Conservation (phyloP, 2,329 filamentous ascomycete species). For the Beauveria sp. region DNA sequence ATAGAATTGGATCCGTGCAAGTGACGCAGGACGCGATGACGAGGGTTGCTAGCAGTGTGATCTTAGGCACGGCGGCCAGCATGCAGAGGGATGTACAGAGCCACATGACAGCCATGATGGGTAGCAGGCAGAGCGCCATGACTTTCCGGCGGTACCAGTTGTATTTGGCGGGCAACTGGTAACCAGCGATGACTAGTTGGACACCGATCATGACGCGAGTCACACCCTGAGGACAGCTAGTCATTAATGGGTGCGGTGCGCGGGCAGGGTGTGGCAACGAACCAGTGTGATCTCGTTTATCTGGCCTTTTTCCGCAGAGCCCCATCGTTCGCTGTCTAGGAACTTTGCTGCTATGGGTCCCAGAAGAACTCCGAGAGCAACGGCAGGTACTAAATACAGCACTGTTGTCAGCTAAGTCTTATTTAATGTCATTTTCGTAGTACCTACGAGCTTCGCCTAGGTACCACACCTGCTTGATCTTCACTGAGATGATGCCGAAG, state of each 20-base stretch:
- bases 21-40: constrained; percentile 55
- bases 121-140: constrained; percentile 46
- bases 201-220: constrained; percentile 54
- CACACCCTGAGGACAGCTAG: constrained; percentile 29
- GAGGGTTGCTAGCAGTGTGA: constrained; percentile 45
- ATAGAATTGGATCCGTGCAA: constrained; percentile 55
- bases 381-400: constrained; percentile 41
- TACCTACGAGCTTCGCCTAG: constrained; percentile 45
- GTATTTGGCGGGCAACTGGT: constrained; percentile 53
- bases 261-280: constrained; percentile 2
- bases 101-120: constrained; percentile 58
- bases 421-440: neutral
- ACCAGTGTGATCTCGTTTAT: constrained; percentile 32
- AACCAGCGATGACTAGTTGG: constrained; percentile 56
- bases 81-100: constrained; percentile 49
- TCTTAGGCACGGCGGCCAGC: constrained; percentile 44
- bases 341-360: constrained; percentile 49
- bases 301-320: constrained; percentile 24
- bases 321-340: constrained; percentile 36
- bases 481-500: constrained; percentile 43
- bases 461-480: constrained; percentile 46
- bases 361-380: constrained; percentile 44
- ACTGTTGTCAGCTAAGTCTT: neutral
- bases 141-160: constrained; percentile 41
- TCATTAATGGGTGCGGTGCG: neutral